Evolutionary conservation across 352 stramenopile genomes (phyloP), one percentile per base, ranked within the genome.

Genomic region (Phytophthora fragariaefolia): DNA sequence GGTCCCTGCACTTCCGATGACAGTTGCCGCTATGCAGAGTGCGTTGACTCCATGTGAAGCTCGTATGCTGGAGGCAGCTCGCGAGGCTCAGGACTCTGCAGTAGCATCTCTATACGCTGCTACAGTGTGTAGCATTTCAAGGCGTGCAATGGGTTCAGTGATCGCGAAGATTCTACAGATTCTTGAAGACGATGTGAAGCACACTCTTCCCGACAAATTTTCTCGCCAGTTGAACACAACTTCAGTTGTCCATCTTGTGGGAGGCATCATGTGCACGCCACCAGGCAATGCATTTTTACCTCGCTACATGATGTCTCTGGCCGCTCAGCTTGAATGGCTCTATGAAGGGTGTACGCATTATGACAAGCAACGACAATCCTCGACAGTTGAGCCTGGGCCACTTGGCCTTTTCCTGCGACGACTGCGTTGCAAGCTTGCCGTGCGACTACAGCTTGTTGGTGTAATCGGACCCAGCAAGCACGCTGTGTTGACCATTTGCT

Each of bases 291-390:
- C 85, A 3, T 93, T 95, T 64, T 62, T 96, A 48, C 86, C 85
- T 13, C 81, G 84, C n/a, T 95, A 93, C 76, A 91, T 96, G 77
- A 93, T 93, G 80, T 96, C 88, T 6, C 57, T 96, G n/a, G 84
- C 83, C 8, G 62, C 69, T 34, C 88, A 96, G 56, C 56, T 95
- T 8, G 88, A 95, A 61, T 89, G 65, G 70, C 66, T 96, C 0
- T 89, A 86, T 27, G 81, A 92, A 26, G 83, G 75, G 4, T 91
- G 82, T 61, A 71, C 58, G 4, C 64, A 82, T 9, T 87, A 80
- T 51, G 83, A 92, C 49, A 66, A 75, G 55, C 70, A 80, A 43
- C 63, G 47, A 6, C 20, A 56, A 26, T 52, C 57, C 7, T 8
- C 36, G 15, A 58, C 61, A 17, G 8, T 23, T 18, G 58, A 73